Base-by-base conservation (phyloP, 148 eudicot species). In the Chenopodium formosanum region DNA sequence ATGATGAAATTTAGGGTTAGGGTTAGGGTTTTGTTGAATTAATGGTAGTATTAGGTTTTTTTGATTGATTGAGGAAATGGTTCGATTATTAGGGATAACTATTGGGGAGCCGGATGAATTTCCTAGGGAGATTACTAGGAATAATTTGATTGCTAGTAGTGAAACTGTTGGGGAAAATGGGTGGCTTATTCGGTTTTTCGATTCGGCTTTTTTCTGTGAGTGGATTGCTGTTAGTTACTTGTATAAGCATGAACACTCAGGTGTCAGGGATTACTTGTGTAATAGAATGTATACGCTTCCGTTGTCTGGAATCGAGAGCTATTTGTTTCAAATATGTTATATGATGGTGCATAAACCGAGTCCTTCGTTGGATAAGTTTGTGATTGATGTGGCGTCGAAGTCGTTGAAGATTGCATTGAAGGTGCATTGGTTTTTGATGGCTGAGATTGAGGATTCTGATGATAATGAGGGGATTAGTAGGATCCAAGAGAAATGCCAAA, bases 171-270 rank as follows among this genome's bases (percentile, higher is more conserved):
- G 97, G 9, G 97, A 93, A 74, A 93, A 89, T 82, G 98, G 98
- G 1, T 95, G 98, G 98, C 90, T 95, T 48, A 95, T 95, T 67
- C 88, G 98, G 65, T 95, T 95, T 80, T 95, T 95, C n/a, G 98
- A 95, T 78, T 95, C 98, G 0, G 91, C 98, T 1, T 95, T 95
- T 80, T 95, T 95, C 82, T 95, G 98, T 84, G 98, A 95, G 88
- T 95, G 98, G 98, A 95, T 95, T 88, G 98, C 98, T 65, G 98
- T 95, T 76, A 92, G 98, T 86, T 95, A 95, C 86, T 85, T 95
- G 68, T 95, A 95, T 82, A 95, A 95, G 89, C 98, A 95, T 87
- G 93, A 92, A 66, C 98, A 95, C 52, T 77, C 97, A 1, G 98
- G 98, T 9, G 98, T 95, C 23, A 82, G 98, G 76, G 98, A 95